Evolutionary conservation across 768 basidiomycete species (phyloP), one percentile per base, ranked within the genome.

Genomic region (Lentinula guzmanii): DNA sequence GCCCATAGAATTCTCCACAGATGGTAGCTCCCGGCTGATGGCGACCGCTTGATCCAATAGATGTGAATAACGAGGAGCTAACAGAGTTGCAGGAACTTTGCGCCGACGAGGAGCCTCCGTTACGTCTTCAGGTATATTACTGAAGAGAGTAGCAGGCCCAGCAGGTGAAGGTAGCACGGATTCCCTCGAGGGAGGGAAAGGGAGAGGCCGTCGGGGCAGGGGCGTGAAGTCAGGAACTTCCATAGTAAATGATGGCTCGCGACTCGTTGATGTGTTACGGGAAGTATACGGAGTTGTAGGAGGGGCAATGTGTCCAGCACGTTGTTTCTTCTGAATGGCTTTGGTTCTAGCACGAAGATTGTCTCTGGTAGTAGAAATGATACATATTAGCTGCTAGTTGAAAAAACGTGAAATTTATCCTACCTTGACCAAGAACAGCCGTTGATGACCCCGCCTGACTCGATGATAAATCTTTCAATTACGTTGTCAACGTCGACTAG

Each of bases 351-450:
- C 75, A 41, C 79, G 50, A 15, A 91, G 68, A 58, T 76, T 77
- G 28, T 81, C 78, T 59, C 88, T 90, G 21, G 62, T 55, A 46
- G 28, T 55, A 43, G 28, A 43, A 39, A 54, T 48, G 24, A 42
- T 34, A 21, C 33, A 51, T 64, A 56, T 21, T 51, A 51, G 15
- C 6, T 16, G 37, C 59, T 55, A 50, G 48, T 13, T 18, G 55
- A 2, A 4, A 31, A 24, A 41, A 7, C 11, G 5, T 31, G 16
- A 45, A 15, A 7, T 15, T 31, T 5, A 16, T 71, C 83, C 41
- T 66, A 91, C 90, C 79, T 75, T 9, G 76, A 73, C 88, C 89
- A 91, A 0, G 84, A 84, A 52, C 79, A 78, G n/a, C 57, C 64
- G 1, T 66, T 61, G 5, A 82, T 48, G 1, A 73, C 66, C 0